Evolutionary conservation across 139 green algal species (phyloP), one percentile per base, ranked within the genome.

Genomic region (Chlamydomonas schloesseri): DNA sequence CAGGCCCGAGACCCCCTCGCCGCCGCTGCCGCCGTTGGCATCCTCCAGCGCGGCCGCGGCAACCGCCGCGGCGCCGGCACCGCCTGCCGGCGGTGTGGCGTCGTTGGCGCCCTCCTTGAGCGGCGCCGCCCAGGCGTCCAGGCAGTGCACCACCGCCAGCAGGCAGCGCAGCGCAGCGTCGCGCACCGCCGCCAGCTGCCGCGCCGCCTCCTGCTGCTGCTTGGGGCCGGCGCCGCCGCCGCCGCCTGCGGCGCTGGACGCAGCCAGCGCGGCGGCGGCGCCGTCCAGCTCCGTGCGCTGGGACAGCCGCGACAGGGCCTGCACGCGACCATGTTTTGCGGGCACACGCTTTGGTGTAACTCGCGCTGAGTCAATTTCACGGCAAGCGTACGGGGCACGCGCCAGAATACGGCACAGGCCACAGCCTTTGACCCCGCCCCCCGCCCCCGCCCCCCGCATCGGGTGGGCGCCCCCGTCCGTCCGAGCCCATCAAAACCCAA

Each of bases 71-170:
- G 57, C 60, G 9, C 23, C 68, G 5, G 53, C 75, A 8, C 6
- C 42, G 42, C 42, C 42, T 50, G 42, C 42, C 42, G 42, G 33
- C 53, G 42, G 33, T 60, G 29, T 37, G 34, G n/a, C 57, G 57
- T 24, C 24, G 17, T 26, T 29, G 23, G 42, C 64, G 34, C 53
- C 58, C n/a, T 94, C 91, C 84, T 90, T 91, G 47, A 94, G 87
- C 31, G 91, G 91, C 29, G 34, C 88, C n/a, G 95, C 93, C 96
- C 95, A 98, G 18, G 82, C 88, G 71, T 98, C 94, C 26, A 98
- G 83, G 2, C 90, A 94, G 17, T 69, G n/a, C 34, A 98, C 88
- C 58, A 94, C 73, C 0, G 88, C 81, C 73, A 96, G 87, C 47
- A 91, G 58, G 64, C 81, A 90, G 31, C 73, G 71, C 9, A 84